phyloP scores from a whole-genome alignment of 495 filamentous ascomycete genomes.

The Recurvomyces mirabilis region DNA sequence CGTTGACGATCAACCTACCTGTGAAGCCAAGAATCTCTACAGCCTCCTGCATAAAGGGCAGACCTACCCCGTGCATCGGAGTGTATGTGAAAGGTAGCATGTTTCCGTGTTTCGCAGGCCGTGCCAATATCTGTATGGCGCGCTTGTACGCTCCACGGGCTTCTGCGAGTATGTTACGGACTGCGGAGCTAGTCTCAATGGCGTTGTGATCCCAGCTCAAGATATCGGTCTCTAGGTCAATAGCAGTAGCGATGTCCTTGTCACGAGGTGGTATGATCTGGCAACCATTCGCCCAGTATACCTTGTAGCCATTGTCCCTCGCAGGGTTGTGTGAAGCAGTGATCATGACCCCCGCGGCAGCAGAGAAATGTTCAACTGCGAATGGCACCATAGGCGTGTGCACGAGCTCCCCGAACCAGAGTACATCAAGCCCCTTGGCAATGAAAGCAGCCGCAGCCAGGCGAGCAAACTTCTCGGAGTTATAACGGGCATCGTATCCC shows the following conservation, averaged over 20 bases:
- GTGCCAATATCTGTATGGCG: slow-evolving; percentile 17
- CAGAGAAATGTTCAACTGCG: slow-evolving; percentile 43
- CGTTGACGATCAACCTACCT: not conserved
- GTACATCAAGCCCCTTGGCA: slow-evolving; percentile 49
- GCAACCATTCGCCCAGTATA: slow-evolving; percentile 59
- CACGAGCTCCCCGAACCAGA: slow-evolving; percentile 44
- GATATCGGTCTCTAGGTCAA: slow-evolving; percentile 41
- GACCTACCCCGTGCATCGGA: slow-evolving; percentile 58
- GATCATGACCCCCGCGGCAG: slow-evolving; percentile 60
- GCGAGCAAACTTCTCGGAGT: slow-evolving; percentile 52
- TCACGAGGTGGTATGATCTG: slow-evolving; percentile 61
- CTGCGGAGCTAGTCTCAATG: not conserved
- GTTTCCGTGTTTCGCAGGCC: not conserved
- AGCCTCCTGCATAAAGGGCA: slow-evolving; percentile 36
- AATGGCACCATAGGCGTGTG: slow-evolving; percentile 64
- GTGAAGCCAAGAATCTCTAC: slow-evolving; percentile 38
- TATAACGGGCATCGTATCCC: slow-evolving; percentile 57
- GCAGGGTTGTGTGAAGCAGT: slow-evolving; percentile 64
- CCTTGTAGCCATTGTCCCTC: slow-evolving; percentile 64
- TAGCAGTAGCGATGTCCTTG: slow-evolving; percentile 47
- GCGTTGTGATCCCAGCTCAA: not conserved
- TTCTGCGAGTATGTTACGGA: not conserved
- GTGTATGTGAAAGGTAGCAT: slow-evolving; percentile 48
- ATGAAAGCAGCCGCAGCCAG: slow-evolving; percentile 56
- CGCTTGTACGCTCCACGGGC: slow-evolving; percentile 23